Conservation (phyloP, 2,329 filamentous ascomycete genomes). For the Trichoderma citrinoviride region DNA sequence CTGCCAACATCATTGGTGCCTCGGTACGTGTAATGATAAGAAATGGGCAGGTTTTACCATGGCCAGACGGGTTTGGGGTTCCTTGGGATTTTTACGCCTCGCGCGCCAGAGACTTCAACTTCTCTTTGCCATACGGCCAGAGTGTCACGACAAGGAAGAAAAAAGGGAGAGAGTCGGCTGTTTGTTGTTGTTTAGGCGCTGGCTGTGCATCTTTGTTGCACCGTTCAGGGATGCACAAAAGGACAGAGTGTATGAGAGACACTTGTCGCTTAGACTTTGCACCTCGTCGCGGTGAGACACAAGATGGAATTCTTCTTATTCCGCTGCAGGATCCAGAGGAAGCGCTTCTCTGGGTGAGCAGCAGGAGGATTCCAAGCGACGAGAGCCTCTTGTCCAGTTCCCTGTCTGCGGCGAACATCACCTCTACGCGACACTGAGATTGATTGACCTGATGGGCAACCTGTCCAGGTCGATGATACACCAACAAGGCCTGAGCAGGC, state of each 20-base stretch:
- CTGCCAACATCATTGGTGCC: neutral
- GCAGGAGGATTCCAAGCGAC: too few species aligned
- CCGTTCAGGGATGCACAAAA: neutral
- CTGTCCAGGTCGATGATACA: conserved; percentile 5
- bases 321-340: neutral
- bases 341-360: too few species aligned
- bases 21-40: too few species aligned
- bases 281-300: conserved; percentile 15
- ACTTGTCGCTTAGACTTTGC: too few species aligned
- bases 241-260: neutral
- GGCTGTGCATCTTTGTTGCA: conserved; percentile 12
- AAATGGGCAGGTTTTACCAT: too few species aligned
- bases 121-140: too few species aligned
- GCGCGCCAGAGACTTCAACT: neutral
- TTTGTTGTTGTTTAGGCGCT: conserved; percentile 2
- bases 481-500: conserved; percentile 3
- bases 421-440: neutral
- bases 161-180: neutral
- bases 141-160: neutral
- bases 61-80: neutral
- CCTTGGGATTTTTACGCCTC: neutral
- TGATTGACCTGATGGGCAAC: neutral
- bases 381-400: too few species aligned
- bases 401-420: neutral
- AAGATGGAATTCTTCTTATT: neutral